A percentile compares a stretch with the other conserved stretches of the same genome.
phyloP scores from a whole-genome alignment of 2,329 filamentous ascomycete species.

The Trichoderma sp. region DNA sequence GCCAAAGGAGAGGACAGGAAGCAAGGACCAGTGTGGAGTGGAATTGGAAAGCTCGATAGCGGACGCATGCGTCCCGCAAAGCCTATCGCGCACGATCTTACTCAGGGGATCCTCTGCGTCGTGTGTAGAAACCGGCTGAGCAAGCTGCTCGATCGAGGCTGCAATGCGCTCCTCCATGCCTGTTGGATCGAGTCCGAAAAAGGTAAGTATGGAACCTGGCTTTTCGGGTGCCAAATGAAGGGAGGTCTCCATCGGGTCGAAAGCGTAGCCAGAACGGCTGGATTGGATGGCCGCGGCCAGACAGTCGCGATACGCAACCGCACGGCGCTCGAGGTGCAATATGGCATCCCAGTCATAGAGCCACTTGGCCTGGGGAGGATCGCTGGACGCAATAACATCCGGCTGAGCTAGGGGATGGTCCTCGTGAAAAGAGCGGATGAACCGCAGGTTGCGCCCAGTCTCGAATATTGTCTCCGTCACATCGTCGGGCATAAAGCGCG shows the following conservation, averaged over 20 bases:
- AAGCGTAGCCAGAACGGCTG: constrained; percentile 15
- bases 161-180: constrained; percentile 53
- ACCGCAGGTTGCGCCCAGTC: constrained; percentile 73
- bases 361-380: constrained; percentile 65
- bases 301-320: constrained; percentile 44
- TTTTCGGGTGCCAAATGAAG: not conserved
- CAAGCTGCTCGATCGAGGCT: constrained; percentile 53
- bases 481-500: constrained; percentile 70
- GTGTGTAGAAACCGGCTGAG: constrained; percentile 38
- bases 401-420: constrained; percentile 66
- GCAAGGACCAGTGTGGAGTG: constrained; percentile 59
- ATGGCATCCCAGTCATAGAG: constrained; percentile 73
- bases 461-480: constrained; percentile 75
- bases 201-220: constrained; percentile 5
- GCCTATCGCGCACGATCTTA: constrained; percentile 44
- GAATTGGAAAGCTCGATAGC: constrained; percentile 39
- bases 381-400: constrained; percentile 49
- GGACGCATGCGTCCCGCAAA: constrained; percentile 40
- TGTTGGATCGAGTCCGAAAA: constrained; percentile 51
- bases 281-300: constrained; percentile 36
- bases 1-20: constrained; percentile 73
- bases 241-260: not conserved
- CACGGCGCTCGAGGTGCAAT: constrained; percentile 62
- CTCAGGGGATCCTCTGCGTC: constrained; percentile 43
- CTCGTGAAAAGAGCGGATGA: constrained; percentile 70